A percentile compares a stretch with the other conserved stretches of the same genome.
These are phyloP conservation scores for Uromyces viciae-fabae DNA, from an alignment of 1,284 basidiomycete genomes.

Conservation along the genomic window DNA sequence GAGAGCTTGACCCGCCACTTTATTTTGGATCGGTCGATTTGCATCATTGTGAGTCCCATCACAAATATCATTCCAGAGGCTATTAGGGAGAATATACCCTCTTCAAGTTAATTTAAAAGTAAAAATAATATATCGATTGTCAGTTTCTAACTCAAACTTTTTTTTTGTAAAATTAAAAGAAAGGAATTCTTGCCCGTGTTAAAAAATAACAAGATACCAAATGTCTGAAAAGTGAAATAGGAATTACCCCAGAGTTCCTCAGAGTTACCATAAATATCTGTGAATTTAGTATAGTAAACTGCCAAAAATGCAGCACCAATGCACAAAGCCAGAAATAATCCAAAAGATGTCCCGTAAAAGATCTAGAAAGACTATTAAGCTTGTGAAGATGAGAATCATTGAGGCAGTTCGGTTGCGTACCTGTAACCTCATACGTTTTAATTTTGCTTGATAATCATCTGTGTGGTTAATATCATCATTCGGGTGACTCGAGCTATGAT, in stretches of 20 bases:
- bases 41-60: slow-evolving; percentile 59
- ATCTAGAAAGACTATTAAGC: slow-evolving; percentile 62
- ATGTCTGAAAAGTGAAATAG: too few relatives aligned
- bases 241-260: slow-evolving; percentile 61
- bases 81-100: slow-evolving; percentile 52
- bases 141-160: too few relatives aligned
- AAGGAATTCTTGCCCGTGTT: background rate
- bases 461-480: background rate
- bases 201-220: too few relatives aligned
- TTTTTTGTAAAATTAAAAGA: background rate
- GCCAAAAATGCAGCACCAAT: slow-evolving; percentile 62
- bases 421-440: slow-evolving; percentile 42
- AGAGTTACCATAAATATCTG: slow-evolving; percentile 59
- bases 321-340: slow-evolving; percentile 70
- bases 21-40: slow-evolving; percentile 64
- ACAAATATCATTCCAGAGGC: slow-evolving; percentile 64
- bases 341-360: slow-evolving; percentile 69
- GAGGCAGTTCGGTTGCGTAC: too few relatives aligned
- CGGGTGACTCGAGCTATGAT: too few relatives aligned
- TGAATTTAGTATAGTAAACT: slow-evolving; percentile 60
- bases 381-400: slow-evolving; percentile 45
- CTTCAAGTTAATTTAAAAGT: background rate
- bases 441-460: background rate
- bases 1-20: slow-evolving; percentile 86
- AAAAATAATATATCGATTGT: too few relatives aligned